A percentile compares a stretch with the other conserved stretches of the same genome.
phyloP scores from a whole-genome alignment of 495 filamentous ascomycete species.

The Podospora tetraspora region DNA sequence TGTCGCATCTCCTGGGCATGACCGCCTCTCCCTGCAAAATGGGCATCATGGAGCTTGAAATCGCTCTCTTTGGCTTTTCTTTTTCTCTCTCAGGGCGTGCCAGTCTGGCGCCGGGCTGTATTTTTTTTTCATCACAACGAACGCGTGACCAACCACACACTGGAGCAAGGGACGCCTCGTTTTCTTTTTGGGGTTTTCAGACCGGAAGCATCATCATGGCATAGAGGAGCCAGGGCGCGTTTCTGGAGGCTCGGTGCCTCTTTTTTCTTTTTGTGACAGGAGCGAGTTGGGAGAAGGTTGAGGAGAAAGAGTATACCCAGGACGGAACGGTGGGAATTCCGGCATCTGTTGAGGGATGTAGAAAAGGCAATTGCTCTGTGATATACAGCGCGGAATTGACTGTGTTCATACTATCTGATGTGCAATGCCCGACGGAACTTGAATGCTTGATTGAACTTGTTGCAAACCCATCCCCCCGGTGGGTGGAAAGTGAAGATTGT shows the following conservation, averaged over 20 bases:
- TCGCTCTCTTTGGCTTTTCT: not conserved
- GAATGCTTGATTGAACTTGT: not conserved
- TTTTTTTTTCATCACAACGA: not conserved
- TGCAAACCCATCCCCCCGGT: no score
- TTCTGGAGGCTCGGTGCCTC: not conserved
- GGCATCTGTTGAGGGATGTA: not conserved
- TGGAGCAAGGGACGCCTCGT: not conserved
- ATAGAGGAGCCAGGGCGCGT: not conserved
- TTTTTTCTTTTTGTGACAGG: not conserved
- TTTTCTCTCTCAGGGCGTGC: not conserved
- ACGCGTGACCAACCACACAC: not conserved
- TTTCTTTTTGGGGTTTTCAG: not conserved
- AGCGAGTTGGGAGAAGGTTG: not conserved
- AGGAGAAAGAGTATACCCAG: not conserved
- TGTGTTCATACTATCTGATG: not conserved
- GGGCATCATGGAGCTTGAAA: not conserved
- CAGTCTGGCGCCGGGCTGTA: not conserved
- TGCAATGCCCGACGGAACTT: not conserved
- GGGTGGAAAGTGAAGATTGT: not conserved
- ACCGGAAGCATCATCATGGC: not conserved
- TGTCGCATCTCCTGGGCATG: not conserved
- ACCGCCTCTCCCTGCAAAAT: not conserved
- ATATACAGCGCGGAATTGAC: not conserved
- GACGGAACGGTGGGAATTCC: not conserved
- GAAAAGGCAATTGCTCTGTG: not conserved